A percentile compares a stretch with the other conserved stretches of the same genome.
Evolutionary conservation across 2,329 filamentous ascomycete genomes (phyloP).

Genomic region (Fusarium sp.): DNA sequence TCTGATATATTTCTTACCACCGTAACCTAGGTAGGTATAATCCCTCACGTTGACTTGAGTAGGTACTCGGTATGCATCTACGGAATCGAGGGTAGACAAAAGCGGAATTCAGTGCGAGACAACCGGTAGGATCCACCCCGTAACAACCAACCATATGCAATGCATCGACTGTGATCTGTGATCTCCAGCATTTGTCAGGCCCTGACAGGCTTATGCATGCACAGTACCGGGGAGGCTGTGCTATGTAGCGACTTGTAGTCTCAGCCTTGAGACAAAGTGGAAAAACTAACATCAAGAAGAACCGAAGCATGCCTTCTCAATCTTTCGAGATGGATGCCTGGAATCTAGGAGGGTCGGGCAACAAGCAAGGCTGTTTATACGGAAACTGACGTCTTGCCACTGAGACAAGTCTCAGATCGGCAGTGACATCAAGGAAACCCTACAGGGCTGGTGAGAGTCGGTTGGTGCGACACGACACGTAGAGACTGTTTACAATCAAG

Average conservation of each 20-base stretch:
- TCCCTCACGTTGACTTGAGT: background rate
- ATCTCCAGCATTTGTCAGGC: constrained; percentile 17
- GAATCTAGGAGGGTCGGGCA: background rate
- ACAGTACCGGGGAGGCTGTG: constrained; percentile 29
- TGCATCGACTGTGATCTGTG: background rate
- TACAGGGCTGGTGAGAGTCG: constrained; percentile 38
- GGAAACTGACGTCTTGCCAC: constrained; percentile 12
- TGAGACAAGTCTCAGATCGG: constrained; percentile 33
- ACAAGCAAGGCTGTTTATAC: constrained; percentile 1
- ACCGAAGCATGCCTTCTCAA: constrained; percentile 6
- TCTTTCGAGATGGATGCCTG: constrained; percentile 12
- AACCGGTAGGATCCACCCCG: background rate
- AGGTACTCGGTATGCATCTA: background rate
- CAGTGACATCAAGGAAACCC: constrained; percentile 38
- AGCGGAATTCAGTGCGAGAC: background rate
- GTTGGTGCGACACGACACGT: background rate
- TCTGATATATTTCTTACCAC: background rate
- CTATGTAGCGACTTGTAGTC: constrained; percentile 22
- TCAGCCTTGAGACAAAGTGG: constrained; percentile 42
- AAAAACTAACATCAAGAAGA: constrained; percentile 29
- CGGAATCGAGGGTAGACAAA: background rate
- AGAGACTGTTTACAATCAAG: background rate
- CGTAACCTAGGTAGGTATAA: background rate
- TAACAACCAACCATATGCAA: background rate
- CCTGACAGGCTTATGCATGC: constrained; percentile 19